Percentiles rank a stretch among this genome's conserved stretches.
These are phyloP conservation scores for Dictyostelium purpureum DNA, from an alignment of 78 protist genomes.

Conservation along the genomic window DNA sequence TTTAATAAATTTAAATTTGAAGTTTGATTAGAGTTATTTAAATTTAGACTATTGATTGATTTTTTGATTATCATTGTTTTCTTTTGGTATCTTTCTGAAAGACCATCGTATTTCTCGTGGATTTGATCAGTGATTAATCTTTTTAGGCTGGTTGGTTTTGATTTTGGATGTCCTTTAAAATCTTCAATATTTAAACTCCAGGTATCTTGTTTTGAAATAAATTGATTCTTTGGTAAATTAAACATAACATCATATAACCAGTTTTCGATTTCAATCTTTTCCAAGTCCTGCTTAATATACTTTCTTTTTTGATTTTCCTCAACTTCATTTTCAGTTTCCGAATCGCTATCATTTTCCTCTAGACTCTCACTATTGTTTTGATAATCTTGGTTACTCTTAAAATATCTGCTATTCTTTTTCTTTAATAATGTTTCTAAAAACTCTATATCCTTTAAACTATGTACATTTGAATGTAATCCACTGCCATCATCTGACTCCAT, in stretches of 20 bases:
- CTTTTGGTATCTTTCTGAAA: neutral
- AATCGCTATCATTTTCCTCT: neutral
- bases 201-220: neutral
- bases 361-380: neutral
- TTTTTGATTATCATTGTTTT: neutral
- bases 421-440: neutral
- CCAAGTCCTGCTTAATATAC: neutral
- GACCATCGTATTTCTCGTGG: neutral
- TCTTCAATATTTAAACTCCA: conserved; percentile 5
- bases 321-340: neutral
- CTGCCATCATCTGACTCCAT: neutral
- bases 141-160: neutral
- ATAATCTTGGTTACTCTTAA: neutral
- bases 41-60: neutral
- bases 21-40: neutral
- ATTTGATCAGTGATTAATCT: neutral
- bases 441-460: no score
- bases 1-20: neutral
- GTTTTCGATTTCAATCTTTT: conserved; percentile 36
- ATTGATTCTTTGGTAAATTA: neutral
- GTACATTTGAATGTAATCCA: neutral
- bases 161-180: conserved; percentile 6
- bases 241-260: conserved; percentile 31
- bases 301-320: neutral
- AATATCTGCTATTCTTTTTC: no score